A percentile compares a stretch with the other conserved stretches of the same genome.
phyloP scores from a whole-genome alignment of 345 rosid genomes.

The Eucalyptus guilfoylei region DNA sequence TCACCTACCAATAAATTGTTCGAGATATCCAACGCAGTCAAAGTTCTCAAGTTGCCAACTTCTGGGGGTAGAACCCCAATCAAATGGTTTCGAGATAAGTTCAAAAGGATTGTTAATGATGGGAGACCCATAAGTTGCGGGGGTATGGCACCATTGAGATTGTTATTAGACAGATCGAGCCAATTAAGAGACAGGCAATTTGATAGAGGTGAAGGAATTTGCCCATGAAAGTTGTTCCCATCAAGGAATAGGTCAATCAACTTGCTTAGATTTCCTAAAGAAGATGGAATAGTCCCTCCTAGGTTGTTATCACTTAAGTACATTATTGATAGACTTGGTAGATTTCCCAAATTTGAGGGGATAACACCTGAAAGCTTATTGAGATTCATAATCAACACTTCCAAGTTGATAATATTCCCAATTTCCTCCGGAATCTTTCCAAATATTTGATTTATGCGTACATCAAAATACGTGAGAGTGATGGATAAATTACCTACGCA shows the following conservation, averaged over 20 bases:
- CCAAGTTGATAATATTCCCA: neutral
- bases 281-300: neutral
- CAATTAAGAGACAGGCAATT: neutral
- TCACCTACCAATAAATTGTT: neutral
- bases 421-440: neutral
- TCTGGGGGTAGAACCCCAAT: neutral
- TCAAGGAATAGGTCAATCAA: neutral
- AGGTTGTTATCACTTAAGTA: neutral
- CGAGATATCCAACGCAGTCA: neutral
- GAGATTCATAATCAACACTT: fast-evolving
- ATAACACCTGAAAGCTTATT: too few species aligned
- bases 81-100: neutral
- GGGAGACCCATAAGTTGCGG: neutral
- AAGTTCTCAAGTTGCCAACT: neutral
- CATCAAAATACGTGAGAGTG: neutral
- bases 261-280: neutral
- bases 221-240: neutral
- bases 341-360: neutral
- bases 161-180: neutral
- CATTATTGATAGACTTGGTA: too few species aligned
- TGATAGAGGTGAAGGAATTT: neutral
- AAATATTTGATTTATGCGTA: fast-evolving
- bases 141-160: neutral
- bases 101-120: neutral
- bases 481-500: neutral